Base-by-base conservation (phyloP, 1,284 basidiomycete genomes). In the Meripilus lineatus region DNA sequence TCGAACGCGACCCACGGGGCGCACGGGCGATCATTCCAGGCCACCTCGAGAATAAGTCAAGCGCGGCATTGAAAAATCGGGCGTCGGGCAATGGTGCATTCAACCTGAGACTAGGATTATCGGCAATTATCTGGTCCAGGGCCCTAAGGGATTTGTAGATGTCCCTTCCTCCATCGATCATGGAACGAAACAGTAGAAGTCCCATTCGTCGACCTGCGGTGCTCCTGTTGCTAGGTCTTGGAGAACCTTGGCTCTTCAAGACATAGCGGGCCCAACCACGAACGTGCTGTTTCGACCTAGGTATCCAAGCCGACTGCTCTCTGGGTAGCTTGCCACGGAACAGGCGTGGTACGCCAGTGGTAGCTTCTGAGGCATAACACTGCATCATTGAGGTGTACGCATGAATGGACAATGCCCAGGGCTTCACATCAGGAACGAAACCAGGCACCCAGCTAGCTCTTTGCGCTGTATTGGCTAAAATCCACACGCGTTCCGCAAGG, bases 381-480 rank as follows among this genome's bases (percentile, higher is more conserved):
- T 79, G 69, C 45, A 90, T 58, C 78, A 89, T 85, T 38, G 75
- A 63, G 1, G 84, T 89, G 59, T 87, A 89, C 1, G 81, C 79
- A 14, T 79, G 69, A 3, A 81, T 64, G 3, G 83, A 76, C 20
- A 89, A 62, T 45, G 67, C 67, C 84, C 86, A 88, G 0, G 79
- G 76, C 26, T 62, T 50, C 15, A 53, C 45, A 11, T 46, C 49
- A 11, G 58, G 50, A n/a, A 46, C 54, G 18, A 58, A 56, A 40
- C 25, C 38, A 11, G 8, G 10, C 21, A 56, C 36, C 73, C 76
- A 76, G 47, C 80, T 84, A 11, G 61, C 62, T n/a, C 56, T 60
- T 54, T 84, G 79, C 0, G 77, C 79, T 44, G 69, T 58, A 52
- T 72, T 71, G 5, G 77, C 81, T 11, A 82, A 63, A 5, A 69